Conservation (phyloP, 805 yeast genomes). For the Kuraishia borneana region DNA sequence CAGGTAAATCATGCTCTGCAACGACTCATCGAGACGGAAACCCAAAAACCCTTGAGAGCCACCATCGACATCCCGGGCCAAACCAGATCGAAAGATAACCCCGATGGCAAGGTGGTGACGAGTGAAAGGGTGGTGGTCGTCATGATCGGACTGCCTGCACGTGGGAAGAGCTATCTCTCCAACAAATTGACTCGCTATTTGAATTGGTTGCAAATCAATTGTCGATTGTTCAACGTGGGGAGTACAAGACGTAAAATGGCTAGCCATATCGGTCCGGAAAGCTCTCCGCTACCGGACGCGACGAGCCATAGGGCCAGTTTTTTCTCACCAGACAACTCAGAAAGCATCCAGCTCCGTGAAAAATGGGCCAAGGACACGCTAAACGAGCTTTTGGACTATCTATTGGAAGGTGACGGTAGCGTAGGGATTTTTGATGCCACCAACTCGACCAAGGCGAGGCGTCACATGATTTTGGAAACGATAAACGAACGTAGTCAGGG, state of each 20-base stretch:
- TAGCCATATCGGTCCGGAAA: conserved; percentile 56
- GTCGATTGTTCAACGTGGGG: conserved; percentile 90
- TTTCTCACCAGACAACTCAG: conserved; percentile 69
- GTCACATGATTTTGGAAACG: conserved; percentile 44
- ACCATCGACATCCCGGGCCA: conserved; percentile 90
- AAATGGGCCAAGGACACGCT: conserved; percentile 95
- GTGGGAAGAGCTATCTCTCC: conserved; percentile 91
- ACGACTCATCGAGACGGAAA: conserved; percentile 1
- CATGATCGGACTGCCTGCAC: conserved; percentile 94
- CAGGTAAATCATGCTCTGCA: not conserved
- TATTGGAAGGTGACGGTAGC: conserved; percentile 71
- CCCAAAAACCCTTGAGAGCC: conserved; percentile 23
- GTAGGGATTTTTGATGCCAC: conserved; percentile 91
- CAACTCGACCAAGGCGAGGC: conserved; percentile 57
- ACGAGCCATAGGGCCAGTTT: conserved; percentile 67
- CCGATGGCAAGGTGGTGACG: conserved; percentile 58
- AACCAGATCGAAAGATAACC: conserved; percentile 68
- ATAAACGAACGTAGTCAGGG: conserved; percentile 46
- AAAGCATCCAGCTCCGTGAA: conserved; percentile 61
- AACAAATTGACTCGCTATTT: conserved; percentile 83
- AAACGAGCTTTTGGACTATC: conserved; percentile 66
- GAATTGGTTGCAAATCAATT: conserved; percentile 89
- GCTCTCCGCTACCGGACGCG: conserved; percentile 44
- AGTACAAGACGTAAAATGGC: conserved; percentile 79
- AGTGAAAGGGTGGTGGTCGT: conserved; percentile 79